phyloP scores from a whole-genome alignment of 1,139 yeast genomes.

The Insectozyma bohioensis region DNA sequence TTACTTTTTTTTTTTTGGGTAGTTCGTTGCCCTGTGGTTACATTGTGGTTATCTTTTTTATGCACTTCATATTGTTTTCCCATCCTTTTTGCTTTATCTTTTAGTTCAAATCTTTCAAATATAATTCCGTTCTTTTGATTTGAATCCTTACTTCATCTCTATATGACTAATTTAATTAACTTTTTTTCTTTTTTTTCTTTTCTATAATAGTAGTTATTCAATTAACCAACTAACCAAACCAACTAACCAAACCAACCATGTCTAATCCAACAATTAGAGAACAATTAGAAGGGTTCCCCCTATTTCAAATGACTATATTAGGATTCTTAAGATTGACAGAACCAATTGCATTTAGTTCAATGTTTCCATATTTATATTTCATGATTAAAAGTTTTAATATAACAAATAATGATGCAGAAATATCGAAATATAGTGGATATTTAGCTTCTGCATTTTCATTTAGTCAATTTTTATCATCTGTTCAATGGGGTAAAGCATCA shows the following conservation, averaged over 20 bases:
- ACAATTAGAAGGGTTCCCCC: conserved; percentile 45
- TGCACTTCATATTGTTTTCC: too few species aligned
- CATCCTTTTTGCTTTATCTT: not conserved
- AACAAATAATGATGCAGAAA: conserved; percentile 50
- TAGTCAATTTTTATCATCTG: conserved; percentile 53
- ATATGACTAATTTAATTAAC: too few species aligned
- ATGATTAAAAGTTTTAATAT: conserved; percentile 60
- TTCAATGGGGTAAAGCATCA: conserved; percentile 58
- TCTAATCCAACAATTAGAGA: conserved; percentile 15
- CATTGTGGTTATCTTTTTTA: too few species aligned
- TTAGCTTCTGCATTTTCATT: conserved; percentile 56
- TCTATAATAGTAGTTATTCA: too few species aligned
- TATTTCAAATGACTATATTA: conserved; percentile 47
- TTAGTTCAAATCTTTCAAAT: not conserved
- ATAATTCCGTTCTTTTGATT: conserved; percentile 2
- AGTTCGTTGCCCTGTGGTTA: too few species aligned
- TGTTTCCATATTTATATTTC: conserved; percentile 64
- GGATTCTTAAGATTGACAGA: conserved; percentile 54
- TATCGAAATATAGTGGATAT: conserved; percentile 59
- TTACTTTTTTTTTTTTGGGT: not conserved
- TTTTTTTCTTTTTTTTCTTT: too few species aligned
- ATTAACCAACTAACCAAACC: too few species aligned
- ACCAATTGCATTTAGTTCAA: conserved; percentile 62
- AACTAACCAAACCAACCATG: too few species aligned
- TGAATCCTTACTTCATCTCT: not conserved